Base-by-base conservation (phyloP, 495 filamentous ascomycete species). In the Penicillium lividum region DNA sequence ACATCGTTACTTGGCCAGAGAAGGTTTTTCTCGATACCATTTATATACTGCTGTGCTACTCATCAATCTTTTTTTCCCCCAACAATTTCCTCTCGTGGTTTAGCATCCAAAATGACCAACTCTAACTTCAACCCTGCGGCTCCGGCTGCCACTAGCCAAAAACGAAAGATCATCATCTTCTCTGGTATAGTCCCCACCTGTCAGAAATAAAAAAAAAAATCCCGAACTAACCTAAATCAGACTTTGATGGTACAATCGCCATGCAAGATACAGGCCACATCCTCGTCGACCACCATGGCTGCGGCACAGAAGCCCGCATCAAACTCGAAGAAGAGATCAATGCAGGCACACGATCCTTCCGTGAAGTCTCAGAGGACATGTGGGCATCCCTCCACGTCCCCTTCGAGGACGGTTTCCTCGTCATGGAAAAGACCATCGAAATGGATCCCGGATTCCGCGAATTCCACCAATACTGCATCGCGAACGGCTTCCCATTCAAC, bases 181-280 rank as follows among this genome's bases (percentile, higher is more conserved):
- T 71, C 68, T 9, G 68, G 68, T 71, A 71, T 48, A 22, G 62
- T 10, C 10, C 5, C 7, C 13, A 36, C 33, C 33, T 36, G 4
- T 36, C 33, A 33, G 2, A 9, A 48, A 58, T 10, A 45, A 5
- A 45, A 7, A 31, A 50, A 27, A n/a, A n/a, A n/a, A n/a, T n/a
- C n/a, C n/a, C n/a, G 40, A 15, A 22, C 30, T 62, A 57, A 65
- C 56, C 28, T 51, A 38, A 5, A 25, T 9, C 25, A 86, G 86
- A 91, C 70, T 91, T 90, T 63, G 87, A 91, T 65, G 88, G 88
- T 60, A 90, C 88, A 36, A 91, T 91, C 63, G 89, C 87, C 76
- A 86, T 89, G 80, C 86, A 91, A 81, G 88, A 90, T 58, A 90
- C 86, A 13, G 88, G 88, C 46, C 88, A 90, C 68, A 82, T 90